Evolutionary conservation across 192 early-diverging fungal genomes (phyloP), one percentile per base, ranked within the genome.

Genomic region (Backusella sp.): DNA sequence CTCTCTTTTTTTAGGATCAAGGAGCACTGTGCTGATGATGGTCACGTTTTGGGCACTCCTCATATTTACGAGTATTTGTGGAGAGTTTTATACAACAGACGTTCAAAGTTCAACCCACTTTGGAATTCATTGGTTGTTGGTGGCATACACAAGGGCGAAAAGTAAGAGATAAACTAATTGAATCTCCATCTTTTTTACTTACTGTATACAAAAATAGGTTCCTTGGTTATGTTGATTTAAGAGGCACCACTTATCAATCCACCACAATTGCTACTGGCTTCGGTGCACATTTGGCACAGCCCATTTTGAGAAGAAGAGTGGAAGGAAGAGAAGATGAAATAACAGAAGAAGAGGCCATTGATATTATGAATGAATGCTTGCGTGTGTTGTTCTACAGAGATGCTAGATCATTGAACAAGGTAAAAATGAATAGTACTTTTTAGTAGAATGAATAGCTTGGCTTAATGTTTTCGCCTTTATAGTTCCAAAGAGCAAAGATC

Each of bases 61-160:
- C 89, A 97, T 84, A 93, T 99, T 70, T 95, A 95, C 83, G 94
- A 96, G 80, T 98, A 94, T 81, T 81, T 98, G 70, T 89, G 88
- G 86, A 88, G 93, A 52, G 87, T 98, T 77, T 95, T 98, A 95
- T 98, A 99, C 86, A 85, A 88, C 79, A 86, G 96, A 76, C 90
- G 97, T 72, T 93, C 87, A 80, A 92, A 96, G 79, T 82, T 94
- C 68, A 90, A 99, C 84, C 97, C 97, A 52, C 88, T 99, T 59
- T 99, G 96, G 98, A 99, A 99, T 88, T 89, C 92, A 39, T 88
- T 95, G 71, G 90, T 99, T 26, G 91, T 99, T 76, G 98, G 91
- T 35, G 98, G 98, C 30, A 73, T 93, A 44, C 83, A 94, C 56
- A 87, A 94, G 67, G 91, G 91, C 44, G 89, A 97, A 76, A 78